These are phyloP conservation scores for Zymoseptoria tritici DNA, from an alignment of 2,329 filamentous ascomycete species.

Conservation along the genomic window DNA sequence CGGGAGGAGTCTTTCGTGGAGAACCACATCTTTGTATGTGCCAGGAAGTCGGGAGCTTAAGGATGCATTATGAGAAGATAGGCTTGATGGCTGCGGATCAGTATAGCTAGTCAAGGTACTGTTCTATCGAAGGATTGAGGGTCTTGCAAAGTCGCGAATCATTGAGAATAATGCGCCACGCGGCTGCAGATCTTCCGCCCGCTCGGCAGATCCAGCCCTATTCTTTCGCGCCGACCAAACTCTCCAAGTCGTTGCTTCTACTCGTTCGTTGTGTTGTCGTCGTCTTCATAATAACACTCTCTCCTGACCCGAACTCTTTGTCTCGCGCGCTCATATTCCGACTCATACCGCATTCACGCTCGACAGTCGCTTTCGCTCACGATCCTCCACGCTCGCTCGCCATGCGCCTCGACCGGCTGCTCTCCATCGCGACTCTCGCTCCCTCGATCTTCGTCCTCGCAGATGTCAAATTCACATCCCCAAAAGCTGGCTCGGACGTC, in stretches of 20 bases:
- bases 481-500: conserved; percentile 45
- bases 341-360: not conserved
- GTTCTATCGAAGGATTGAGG: not conserved
- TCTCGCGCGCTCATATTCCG: not conserved
- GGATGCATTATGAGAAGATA: not conserved
- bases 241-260: not conserved
- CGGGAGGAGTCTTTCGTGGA: conserved; percentile 3
- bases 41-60: conserved; percentile 4
- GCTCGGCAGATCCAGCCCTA: not conserved
- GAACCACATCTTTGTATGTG: conserved; percentile 9
- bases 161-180: not conserved
- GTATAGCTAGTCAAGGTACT: not conserved
- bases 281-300: not conserved
- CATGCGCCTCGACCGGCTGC: not conserved
- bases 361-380: not conserved
- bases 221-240: not conserved
- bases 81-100: not conserved
- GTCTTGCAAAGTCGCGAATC: not conserved
- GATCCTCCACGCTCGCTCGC: not conserved
- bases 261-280: not conserved
- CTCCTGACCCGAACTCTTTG: not conserved
- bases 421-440: conserved; percentile 26
- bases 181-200: not conserved
- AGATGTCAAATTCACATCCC: conserved; percentile 48
- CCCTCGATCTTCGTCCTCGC: conserved; percentile 38